Evolutionary conservation across 78 protist genomes (phyloP), one percentile per base, ranked within the genome.

Genomic region (Dictyostelium firmibasis): DNA sequence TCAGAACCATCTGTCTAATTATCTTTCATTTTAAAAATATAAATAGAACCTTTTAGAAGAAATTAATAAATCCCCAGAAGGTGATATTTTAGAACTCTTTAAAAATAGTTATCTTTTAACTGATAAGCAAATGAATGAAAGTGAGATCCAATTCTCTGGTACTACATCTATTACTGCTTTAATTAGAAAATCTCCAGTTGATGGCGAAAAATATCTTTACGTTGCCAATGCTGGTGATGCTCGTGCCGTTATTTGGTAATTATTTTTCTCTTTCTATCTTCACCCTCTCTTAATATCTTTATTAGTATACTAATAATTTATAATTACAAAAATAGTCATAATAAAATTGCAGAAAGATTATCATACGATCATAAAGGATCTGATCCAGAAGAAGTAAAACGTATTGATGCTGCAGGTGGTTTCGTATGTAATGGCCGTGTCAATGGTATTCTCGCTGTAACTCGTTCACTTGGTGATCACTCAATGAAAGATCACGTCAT

Each of bases 221-320:
- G 35, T 82, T 41, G 97, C 97, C 47, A 94, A 94, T 87, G 97
- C 93, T 70, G 97, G 97, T 83, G 97, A 94, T 84, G 97, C 97
- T 44, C 91, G 97, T 83, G 88, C 97, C 3, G 97, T 94, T n/a
- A 38, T 94, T 83, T 72, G 86, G 92, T 84, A 84, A 14, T 79
- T 57, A 33, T 36, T 23, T 36, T 76, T 76, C 0, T 57, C 27
- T 57, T 20, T 57, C 20, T 57, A 2, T 69, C 6, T 69, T 29
- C 35, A 64, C 31, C 1, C 25, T 16, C 41, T 31, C 35, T 11
- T n/a, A n/a, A n/a, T n/a, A n/a, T n/a, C n/a, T n/a, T n/a, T n/a
- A n/a, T n/a, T n/a, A n/a, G n/a, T 18, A 31, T 18, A 72, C 35
- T 11, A 35, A 69, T 29, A 69, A 27, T 69, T 11, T 29, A 27